These are phyloP conservation scores for Solanum hybrid DNA, from an alignment of 305 asterid species.

Conservation along the genomic window DNA sequence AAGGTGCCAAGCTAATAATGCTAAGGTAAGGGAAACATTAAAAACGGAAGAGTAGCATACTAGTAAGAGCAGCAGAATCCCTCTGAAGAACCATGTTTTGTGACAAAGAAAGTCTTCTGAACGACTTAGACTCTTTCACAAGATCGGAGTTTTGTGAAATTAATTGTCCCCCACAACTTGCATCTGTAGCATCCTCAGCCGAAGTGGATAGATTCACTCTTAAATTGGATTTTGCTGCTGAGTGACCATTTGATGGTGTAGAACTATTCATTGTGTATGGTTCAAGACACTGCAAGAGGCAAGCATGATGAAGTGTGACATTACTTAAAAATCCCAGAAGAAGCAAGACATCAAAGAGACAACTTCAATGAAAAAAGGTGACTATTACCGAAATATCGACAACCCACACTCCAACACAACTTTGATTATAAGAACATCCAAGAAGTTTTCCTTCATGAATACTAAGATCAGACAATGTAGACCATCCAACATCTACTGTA, in stretches of 20 bases:
- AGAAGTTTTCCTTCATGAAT: slow-evolving; percentile 99
- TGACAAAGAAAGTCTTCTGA: slow-evolving; percentile 53
- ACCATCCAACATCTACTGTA: slow-evolving; percentile 98
- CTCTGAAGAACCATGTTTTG: slow-evolving; percentile 58
- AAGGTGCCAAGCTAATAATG: neutral
- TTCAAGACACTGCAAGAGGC: slow-evolving; percentile 66
- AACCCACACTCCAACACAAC: slow-evolving; percentile 99
- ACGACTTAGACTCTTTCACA: slow-evolving; percentile 64
- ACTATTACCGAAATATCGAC: slow-evolving; percentile 84
- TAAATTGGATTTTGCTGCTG: slow-evolving; percentile 53
- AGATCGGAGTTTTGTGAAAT: slow-evolving; percentile 65
- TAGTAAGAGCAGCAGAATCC: slow-evolving; percentile 59
- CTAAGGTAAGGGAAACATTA: neutral
- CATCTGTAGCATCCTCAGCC: slow-evolving; percentile 49
- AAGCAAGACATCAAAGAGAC: slow-evolving; percentile 4
- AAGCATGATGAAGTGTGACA: slow-evolving; percentile 16
- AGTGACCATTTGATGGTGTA: slow-evolving; percentile 45
- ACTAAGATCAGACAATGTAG: slow-evolving; percentile 90
- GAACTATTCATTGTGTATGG: slow-evolving; percentile 67
- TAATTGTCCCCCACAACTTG: slow-evolving; percentile 68
- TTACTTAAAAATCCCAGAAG: slow-evolving; percentile 15
- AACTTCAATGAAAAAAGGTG: slow-evolving; percentile 4
- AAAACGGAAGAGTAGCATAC: slow-evolving; percentile 36
- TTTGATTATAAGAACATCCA: slow-evolving; percentile 97
- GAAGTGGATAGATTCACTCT: slow-evolving; percentile 43